Evolutionary conservation across 305 asterid genomes (phyloP).

Genomic region (Solanum hybrid): DNA sequence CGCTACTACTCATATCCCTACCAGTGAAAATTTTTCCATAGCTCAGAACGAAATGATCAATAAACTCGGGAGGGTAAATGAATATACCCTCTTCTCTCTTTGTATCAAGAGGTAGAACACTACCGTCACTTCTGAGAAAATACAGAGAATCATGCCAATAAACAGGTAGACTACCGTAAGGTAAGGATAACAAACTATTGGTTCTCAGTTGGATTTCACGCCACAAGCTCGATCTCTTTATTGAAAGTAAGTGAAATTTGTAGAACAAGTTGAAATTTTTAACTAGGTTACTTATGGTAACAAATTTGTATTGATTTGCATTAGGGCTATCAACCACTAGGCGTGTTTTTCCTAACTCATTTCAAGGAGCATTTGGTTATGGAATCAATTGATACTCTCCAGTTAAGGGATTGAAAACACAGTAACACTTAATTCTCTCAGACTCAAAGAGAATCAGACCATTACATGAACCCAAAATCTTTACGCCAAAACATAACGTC

Average conservation of each 20-base stretch:
- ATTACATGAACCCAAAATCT: not conserved
- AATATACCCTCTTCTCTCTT: not conserved
- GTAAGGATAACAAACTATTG: not conserved
- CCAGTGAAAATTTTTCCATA: not conserved
- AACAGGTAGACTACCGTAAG: not conserved
- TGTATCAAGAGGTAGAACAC: not conserved
- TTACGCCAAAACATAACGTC: not conserved
- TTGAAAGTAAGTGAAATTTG: not conserved
- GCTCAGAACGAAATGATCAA: not conserved
- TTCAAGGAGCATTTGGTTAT: not conserved
- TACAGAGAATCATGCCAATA: not conserved
- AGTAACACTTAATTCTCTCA: not conserved
- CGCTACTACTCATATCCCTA: not conserved
- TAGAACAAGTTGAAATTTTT: not conserved
- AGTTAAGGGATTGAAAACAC: not conserved
- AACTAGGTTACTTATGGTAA: not conserved
- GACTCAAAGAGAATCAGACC: not conserved
- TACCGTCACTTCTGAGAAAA: not conserved
- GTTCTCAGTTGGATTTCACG: not conserved
- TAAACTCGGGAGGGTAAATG: not conserved
- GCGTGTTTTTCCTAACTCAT: not conserved
- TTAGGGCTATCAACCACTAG: not conserved
- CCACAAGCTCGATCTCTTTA: not conserved
- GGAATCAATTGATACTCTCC: not conserved
- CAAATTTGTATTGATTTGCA: no score